Base-by-base conservation (phyloP, 345 rosid species). In the Acer campestre region DNA sequence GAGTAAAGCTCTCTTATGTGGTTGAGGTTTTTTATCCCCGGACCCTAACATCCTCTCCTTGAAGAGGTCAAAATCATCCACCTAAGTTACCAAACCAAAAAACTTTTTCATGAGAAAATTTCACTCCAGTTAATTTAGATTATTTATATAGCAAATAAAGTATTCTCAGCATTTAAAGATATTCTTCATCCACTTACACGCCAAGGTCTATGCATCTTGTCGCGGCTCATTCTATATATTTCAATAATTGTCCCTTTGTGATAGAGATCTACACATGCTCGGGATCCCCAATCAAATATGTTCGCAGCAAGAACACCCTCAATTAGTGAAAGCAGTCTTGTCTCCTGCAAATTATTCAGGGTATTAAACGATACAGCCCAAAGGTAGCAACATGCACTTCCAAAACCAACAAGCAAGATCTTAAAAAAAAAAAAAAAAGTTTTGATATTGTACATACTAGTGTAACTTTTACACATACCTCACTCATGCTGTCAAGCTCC, bases 201-300 rank as follows among this genome's bases (percentile, higher is more conserved):
- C 99, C 99, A 96, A 1, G 99, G 99, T 84, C 99, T 88, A 74
- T 92, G 99, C 99, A 96, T 96, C 83, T 96, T 96, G 81, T 94
- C 81, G 75, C 99, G 95, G 75, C 99, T 96, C 99, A 96, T 96
- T 85, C 99, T 89, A 73, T 96, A 96, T 76, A 96, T 96, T 84
- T 96, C 99, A 77, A 96, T 96, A 70, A 96, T 96, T 46, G 99
- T 96, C 73, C 99, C 99, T 78, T 96, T 92, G 77, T 92, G 99
- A 83, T 96, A 96, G 71, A 96, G 94, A 75, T 96, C 99, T 83
- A 96, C 99, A 83, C 99, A 96, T 38, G 99, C 98, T 68, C 97
- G 92, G 74, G 98, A 94, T 78, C 99, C 99, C 99, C 99, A 96
- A 84, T 96, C 99, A 74, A 96, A 96, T 85, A 96, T 96, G 73